Base-by-base conservation (phyloP, 208 protist genomes). In the Leptomonas pyrrhocoris region DNA sequence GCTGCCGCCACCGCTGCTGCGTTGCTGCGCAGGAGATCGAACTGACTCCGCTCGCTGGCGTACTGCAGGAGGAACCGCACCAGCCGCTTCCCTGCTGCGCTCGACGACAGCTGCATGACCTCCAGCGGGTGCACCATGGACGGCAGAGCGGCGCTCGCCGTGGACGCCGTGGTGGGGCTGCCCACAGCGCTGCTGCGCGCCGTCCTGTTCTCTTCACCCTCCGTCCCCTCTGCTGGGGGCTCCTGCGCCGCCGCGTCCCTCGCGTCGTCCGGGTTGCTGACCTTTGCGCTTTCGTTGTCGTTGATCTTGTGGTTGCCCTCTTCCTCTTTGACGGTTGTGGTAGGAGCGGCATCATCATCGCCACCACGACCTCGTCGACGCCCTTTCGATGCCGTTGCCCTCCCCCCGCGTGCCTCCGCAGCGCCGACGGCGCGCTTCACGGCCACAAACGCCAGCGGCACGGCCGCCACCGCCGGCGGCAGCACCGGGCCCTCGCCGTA, bases 31-130 rank as follows among this genome's bases (percentile, higher is more conserved):
- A 94, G 70, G 5, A 86, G 34, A 36, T 95, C 88, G 2, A 88
- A 62, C 65, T 91, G 85, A 4, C 73, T 82, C 18, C 90, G 69
- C 68, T 95, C 90, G 63, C 90, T 95, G 2, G 84, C 86, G 81
- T 94, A 92, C 66, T 88, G 72, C 59, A 76, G 51, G 46, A 92
- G 70, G 61, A 94, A 95, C 65, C 81, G 79, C 2, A 83, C 58
- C 40, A 87, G 84, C 1, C 90, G 90, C 74, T 88, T 92, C 3
- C 83, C 85, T 13, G 73, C 78, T 6, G 60, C 68, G 53, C 80
- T 84, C 23, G 66, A 81, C 43, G 63, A 38, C 1, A 83, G 18
- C 54, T 86, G 78, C 36, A 49, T 74, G 36, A 95, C 80, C 34
- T 90, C 81, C 13, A 95, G 80, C 18, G 88, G 86, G 70, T 92